These are phyloP conservation scores for Diaporthe sp. DNA, from an alignment of 2,329 filamentous ascomycete species.

Conservation along the genomic window DNA sequence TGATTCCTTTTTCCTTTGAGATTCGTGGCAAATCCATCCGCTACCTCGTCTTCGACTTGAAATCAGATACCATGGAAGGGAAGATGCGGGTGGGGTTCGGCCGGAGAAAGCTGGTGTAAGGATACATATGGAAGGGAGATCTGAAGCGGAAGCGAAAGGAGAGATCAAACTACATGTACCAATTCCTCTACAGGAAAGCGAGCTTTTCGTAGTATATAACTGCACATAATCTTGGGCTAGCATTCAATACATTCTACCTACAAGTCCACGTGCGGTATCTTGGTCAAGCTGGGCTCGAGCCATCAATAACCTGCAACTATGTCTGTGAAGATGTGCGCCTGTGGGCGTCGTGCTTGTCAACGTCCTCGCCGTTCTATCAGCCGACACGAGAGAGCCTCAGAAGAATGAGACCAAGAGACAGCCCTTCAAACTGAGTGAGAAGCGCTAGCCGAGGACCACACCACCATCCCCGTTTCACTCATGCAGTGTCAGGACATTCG, in stretches of 20 bases:
- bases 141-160: slow-evolving; percentile 3
- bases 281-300: not conserved
- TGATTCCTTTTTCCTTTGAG: slow-evolving; percentile 39
- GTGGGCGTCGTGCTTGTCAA: no score
- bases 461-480: no score
- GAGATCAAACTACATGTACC: slow-evolving; percentile 32
- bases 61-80: slow-evolving; percentile 35
- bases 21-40: slow-evolving; percentile 31
- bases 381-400: not conserved
- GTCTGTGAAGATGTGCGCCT: not conserved
- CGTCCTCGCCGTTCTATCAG: no score
- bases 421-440: no score
- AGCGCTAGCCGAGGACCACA: no score
- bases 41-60: slow-evolving; percentile 11
- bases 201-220: slow-evolving; percentile 36
- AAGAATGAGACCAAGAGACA: not conserved
- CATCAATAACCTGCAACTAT: not conserved
- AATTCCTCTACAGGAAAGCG: slow-evolving; percentile 31
- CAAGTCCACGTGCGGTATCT: slow-evolving; percentile 7
- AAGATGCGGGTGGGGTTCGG: slow-evolving; percentile 5
- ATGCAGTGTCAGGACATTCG: no score
- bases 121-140: slow-evolving; percentile 13
- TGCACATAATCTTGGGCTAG: slow-evolving; percentile 43
- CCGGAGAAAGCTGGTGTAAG: slow-evolving; percentile 20
- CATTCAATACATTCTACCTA: slow-evolving; percentile 40